Evolutionary conservation across 2,329 filamentous ascomycete genomes (phyloP), one percentile per base, ranked within the genome.

Genomic region (Penicillium sp.): DNA sequence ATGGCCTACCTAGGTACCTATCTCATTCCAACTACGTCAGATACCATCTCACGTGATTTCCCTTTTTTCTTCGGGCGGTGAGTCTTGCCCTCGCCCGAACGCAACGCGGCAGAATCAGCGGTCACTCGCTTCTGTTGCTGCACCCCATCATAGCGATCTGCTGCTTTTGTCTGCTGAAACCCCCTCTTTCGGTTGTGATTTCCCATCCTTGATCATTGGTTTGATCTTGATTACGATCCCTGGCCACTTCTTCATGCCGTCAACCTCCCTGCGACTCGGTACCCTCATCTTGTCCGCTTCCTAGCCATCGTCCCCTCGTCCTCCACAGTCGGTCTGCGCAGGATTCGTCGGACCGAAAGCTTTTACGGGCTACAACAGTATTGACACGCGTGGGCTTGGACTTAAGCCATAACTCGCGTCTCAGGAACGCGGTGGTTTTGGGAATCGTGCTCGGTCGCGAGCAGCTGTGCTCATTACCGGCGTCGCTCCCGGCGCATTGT

Each of bases 401-500:
- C 16, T 10, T 42, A 32, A 9, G 46, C 44, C 18, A 42, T 40
- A 42, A 34, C 40, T 37, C 50, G 50, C 41, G 46, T 53, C 38
- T 46, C 34, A 59, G 48, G 56, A 67, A 62, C 63, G 60, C 64
- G 61, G 61, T 67, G 60, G 62, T 57, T 55, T 56, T 58, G 59
- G 60, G 58, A 66, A 60, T 63, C 59, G 60, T 64, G 61, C 64
- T 68, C 65, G 67, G 65, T 70, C 65, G 68, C 69, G 69, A 67
- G 65, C 67, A 69, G 63, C 65, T 66, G 59, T 62, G 61, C 61
- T 63, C 62, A 65, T 57, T 54, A 61, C 65, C 56, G 53, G 59
- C 60, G 62, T 66, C 57, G 62, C 61, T 65, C 52, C 59, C 66
- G 70, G 71, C 71, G 71, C 71, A 72, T 72, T 72, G 64, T 63